Conservation (phyloP, 495 filamentous ascomycete species). For the Rhypophila decipiens region DNA sequence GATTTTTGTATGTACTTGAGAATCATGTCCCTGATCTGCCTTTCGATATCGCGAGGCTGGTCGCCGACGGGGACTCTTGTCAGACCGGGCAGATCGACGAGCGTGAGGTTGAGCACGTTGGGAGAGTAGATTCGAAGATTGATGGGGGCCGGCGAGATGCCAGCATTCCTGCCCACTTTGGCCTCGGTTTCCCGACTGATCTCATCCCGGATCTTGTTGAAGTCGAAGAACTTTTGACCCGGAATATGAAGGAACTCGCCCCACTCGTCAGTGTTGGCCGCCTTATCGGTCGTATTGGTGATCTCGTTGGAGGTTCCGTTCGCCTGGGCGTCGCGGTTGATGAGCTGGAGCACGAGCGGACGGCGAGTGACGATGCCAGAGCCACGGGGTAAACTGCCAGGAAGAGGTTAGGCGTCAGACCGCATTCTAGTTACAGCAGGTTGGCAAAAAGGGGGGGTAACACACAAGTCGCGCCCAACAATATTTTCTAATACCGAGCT, state of each 20-base stretch:
- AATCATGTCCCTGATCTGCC: conserved; percentile 97
- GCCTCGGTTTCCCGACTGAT: conserved; percentile 94
- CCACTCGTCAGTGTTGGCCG: conserved; percentile 91
- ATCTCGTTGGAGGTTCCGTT: conserved; percentile 77
- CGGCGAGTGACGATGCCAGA: conserved; percentile 96
- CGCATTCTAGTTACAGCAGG: no score
- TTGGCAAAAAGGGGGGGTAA: conserved; percentile 7
- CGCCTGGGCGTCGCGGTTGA: conserved; percentile 67
- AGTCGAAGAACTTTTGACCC: conserved; percentile 97
- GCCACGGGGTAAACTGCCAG: conserved; percentile 83
- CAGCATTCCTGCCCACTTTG: conserved; percentile 94
- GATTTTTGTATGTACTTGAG: conserved; percentile 97
- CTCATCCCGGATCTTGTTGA: conserved; percentile 98
- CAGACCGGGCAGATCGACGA: conserved; percentile 95
- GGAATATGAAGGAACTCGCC: conserved; percentile 98
- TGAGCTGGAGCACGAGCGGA: conserved; percentile 94
- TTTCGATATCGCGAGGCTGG: conserved; percentile 97
- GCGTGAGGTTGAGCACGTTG: conserved; percentile 93
- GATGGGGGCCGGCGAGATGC: conserved; percentile 93
- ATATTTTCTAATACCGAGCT: conserved; percentile 99
- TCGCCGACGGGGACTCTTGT: conserved; percentile 98
- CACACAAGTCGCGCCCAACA: conserved; percentile 96
- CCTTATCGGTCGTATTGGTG: conserved; percentile 59
- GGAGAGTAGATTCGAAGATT: conserved; percentile 97
- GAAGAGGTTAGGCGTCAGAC: conserved; percentile 7